These are phyloP conservation scores for Phytopythium cucurbitacearum DNA, from an alignment of 352 stramenopile genomes.

Conservation along the genomic window DNA sequence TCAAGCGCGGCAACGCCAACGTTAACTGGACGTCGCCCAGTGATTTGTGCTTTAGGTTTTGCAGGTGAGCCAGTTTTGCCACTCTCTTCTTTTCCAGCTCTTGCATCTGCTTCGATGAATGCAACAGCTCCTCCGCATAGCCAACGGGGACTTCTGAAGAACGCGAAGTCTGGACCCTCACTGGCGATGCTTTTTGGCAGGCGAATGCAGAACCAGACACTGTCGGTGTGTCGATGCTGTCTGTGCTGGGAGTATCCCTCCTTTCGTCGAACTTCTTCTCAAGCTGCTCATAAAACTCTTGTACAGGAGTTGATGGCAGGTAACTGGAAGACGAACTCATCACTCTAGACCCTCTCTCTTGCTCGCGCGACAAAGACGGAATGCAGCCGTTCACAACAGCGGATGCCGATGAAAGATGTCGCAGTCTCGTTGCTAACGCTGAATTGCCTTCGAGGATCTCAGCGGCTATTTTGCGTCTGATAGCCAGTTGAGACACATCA, in stretches of 20 bases:
- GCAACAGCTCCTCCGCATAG: slow-evolving; percentile 10
- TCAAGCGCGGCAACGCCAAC: slow-evolving; percentile 47
- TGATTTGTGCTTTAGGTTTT: slow-evolving; percentile 55
- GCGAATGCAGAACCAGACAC: too few relatives aligned
- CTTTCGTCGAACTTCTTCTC: slow-evolving; percentile 16
- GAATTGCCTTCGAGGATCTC: slow-evolving; percentile 40
- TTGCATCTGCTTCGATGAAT: slow-evolving; percentile 54
- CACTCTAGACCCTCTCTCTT: neutral
- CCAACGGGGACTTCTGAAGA: too few relatives aligned
- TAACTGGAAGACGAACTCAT: neutral
- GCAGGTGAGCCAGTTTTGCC: slow-evolving; percentile 28
- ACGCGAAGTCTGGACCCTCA: too few relatives aligned
- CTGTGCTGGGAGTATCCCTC: neutral
- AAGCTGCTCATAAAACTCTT: slow-evolving; percentile 36
- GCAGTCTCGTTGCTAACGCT: slow-evolving; percentile 20
- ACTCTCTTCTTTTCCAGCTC: slow-evolving; percentile 58
- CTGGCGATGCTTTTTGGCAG: too few relatives aligned
- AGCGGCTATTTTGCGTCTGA: slow-evolving; percentile 20
- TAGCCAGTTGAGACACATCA: slow-evolving; percentile 16
- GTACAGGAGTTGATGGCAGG: slow-evolving; percentile 14
- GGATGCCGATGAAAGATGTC: slow-evolving; percentile 18
- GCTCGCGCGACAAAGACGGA: too few relatives aligned
- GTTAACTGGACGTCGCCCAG: slow-evolving; percentile 54
- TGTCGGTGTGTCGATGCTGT: neutral
- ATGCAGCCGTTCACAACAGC: neutral